Evolutionary conservation across 1,284 basidiomycete species (phyloP).

Genomic region (Agaricales sp.): DNA sequence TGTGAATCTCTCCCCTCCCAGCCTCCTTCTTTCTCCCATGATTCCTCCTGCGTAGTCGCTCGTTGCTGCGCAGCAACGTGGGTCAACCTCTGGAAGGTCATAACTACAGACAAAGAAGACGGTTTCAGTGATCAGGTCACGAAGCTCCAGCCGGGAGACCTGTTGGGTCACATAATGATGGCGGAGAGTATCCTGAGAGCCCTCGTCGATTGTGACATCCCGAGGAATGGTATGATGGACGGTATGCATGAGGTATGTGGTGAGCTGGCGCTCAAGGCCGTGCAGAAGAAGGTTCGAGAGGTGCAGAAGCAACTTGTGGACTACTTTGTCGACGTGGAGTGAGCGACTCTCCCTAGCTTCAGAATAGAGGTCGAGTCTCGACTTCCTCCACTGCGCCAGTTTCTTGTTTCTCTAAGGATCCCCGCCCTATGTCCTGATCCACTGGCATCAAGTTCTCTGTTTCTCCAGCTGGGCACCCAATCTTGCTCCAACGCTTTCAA

Average conservation of each 20-base stretch:
- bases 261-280: not conserved
- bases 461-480: too few species aligned
- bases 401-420: too few species aligned
- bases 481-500: too few species aligned
- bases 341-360: too few species aligned
- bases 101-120: conserved; percentile 28
- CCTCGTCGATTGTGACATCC: conserved; percentile 29
- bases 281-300: not conserved
- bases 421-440: too few species aligned
- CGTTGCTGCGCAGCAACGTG: conserved; percentile 24
- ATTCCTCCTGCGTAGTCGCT: conserved; percentile 23
- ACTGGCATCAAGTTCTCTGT: too few species aligned
- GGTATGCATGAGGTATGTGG: conserved; percentile 19
- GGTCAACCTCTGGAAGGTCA: conserved; percentile 29
- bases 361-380: too few species aligned
- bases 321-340: not conserved
- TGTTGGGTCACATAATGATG: conserved; percentile 28
- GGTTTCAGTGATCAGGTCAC: conserved; percentile 26
- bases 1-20: conserved; percentile 28
- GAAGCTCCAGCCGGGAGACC: conserved; percentile 26
- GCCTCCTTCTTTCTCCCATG: conserved; percentile 27
- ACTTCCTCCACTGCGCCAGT: too few species aligned
- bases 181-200: conserved; percentile 31
- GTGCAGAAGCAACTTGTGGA: not conserved
- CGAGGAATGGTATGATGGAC: conserved; percentile 25